Percentiles rank a stretch among this genome's conserved stretches.
phyloP scores from a whole-genome alignment of 805 yeast genomes.

The Pichia exigua region DNA sequence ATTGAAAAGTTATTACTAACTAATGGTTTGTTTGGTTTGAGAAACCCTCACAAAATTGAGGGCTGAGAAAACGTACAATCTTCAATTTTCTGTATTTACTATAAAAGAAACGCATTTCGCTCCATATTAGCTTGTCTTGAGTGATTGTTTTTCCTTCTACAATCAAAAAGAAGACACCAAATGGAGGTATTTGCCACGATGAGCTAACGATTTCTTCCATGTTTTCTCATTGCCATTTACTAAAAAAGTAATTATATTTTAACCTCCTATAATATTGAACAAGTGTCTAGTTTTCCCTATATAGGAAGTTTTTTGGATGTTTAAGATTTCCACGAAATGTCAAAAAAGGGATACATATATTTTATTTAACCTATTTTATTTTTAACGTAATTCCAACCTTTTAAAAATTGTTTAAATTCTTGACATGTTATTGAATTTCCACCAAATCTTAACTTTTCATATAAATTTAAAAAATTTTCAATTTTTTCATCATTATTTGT shows the following conservation, averaged over 20 bases:
- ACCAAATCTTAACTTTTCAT: conserved; percentile 64
- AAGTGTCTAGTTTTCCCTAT: conserved; percentile 30
- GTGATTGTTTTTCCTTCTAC: conserved; percentile 21
- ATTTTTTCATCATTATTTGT: conserved; percentile 11
- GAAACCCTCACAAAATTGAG: not conserved
- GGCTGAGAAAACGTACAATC: not conserved
- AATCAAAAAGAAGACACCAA: conserved; percentile 46
- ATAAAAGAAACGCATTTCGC: not conserved
- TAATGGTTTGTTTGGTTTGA: too few relatives aligned
- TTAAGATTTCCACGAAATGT: conserved; percentile 51
- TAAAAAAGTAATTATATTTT: conserved; percentile 24
- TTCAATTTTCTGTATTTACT: conserved; percentile 16
- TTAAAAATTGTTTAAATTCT: conserved; percentile 56
- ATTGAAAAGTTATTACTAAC: too few relatives aligned
- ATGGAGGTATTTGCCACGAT: conserved; percentile 64
- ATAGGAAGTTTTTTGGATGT: conserved; percentile 54
- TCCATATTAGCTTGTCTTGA: not conserved
- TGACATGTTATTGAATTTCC: conserved; percentile 49
- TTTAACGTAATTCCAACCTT: conserved; percentile 25
- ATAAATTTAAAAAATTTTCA: conserved; percentile 38
- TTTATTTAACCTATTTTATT: not conserved
- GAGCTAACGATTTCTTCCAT: conserved; percentile 52
- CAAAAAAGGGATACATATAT: conserved; percentile 37
- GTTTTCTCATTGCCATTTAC: conserved; percentile 58
- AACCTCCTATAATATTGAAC: conserved; percentile 43